Evolutionary conservation across 1,284 basidiomycete genomes (phyloP).

Genomic region (Ceratobasidium sp.): DNA sequence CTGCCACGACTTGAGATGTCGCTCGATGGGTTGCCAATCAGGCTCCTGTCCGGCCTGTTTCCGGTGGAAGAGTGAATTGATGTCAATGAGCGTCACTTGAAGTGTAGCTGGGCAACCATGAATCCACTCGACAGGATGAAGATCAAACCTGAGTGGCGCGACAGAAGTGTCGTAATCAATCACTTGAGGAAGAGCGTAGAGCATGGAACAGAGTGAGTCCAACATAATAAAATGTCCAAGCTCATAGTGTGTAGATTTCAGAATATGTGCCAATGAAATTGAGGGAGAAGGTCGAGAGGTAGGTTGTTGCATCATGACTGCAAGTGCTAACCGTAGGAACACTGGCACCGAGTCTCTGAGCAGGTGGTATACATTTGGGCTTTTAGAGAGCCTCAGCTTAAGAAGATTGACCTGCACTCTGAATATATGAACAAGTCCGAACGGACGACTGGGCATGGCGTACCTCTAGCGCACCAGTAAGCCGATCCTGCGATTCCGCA

Average conservation of each 20-base stretch:
- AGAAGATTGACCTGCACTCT: neutral
- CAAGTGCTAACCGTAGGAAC: neutral
- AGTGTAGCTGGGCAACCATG: conserved; percentile 11
- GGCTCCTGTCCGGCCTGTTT: neutral
- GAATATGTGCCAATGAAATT: neutral
- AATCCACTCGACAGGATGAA: conserved; percentile 6
- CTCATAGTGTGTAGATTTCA: conserved; percentile 7
- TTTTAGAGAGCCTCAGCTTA: neutral
- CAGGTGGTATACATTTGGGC: neutral
- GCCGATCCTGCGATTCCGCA: neutral
- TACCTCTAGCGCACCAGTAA: conserved; percentile 8
- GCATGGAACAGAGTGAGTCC: conserved; percentile 10
- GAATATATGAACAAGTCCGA: neutral
- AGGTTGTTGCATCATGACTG: neutral
- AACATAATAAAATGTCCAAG: conserved; percentile 5
- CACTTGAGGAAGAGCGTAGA: conserved; percentile 8
- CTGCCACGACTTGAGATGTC: neutral
- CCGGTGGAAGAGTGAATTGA: neutral
- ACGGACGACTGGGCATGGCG: neutral
- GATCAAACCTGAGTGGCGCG: neutral
- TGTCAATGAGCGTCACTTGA: neutral
- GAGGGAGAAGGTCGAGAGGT: neutral
- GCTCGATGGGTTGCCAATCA: conserved; percentile 12
- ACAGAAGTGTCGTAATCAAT: conserved; percentile 25
- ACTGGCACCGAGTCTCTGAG: neutral